Evolutionary conservation across 2,329 filamentous ascomycete genomes (phyloP).

Genomic region (Apiospora phragmitis): DNA sequence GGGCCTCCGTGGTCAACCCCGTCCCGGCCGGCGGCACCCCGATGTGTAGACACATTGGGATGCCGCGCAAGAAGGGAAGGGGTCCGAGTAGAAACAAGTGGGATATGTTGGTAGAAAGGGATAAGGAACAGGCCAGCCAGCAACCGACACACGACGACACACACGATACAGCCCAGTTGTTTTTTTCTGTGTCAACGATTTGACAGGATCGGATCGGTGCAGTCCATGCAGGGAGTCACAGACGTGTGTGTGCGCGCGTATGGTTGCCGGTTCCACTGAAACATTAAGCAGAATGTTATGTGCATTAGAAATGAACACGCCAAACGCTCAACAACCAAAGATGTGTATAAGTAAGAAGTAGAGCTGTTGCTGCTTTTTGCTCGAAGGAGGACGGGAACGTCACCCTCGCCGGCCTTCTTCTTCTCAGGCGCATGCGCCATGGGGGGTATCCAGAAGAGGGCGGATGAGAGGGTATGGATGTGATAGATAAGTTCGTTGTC

Average conservation of each 20-base stretch:
- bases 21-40: conserved; percentile 21
- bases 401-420: conserved; percentile 7
- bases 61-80: conserved; percentile 18
- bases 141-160: conserved; percentile 11
- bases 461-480: conserved; percentile 18
- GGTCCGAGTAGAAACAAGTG: not conserved
- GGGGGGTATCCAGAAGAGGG: conserved; percentile 22
- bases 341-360: conserved; percentile 17
- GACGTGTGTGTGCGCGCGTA: conserved; percentile 6
- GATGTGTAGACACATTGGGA: conserved; percentile 17
- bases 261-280: conserved; percentile 31
- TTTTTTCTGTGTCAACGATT: conserved; percentile 12
- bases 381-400: conserved; percentile 13
- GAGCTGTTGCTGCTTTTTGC: conserved; percentile 21
- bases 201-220: conserved; percentile 2
- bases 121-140: conserved; percentile 22
- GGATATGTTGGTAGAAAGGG: not conserved
- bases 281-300: conserved; percentile 27
- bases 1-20: conserved; percentile 20
- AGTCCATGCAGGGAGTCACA: conserved; percentile 9
- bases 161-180: not conserved
- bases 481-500: conserved; percentile 16
- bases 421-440: conserved; percentile 15
- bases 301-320: conserved; percentile 16
- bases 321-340: conserved; percentile 32